Evolutionary conservation across 805 yeast genomes (phyloP).

Genomic region (Ogataea degrootiae): DNA sequence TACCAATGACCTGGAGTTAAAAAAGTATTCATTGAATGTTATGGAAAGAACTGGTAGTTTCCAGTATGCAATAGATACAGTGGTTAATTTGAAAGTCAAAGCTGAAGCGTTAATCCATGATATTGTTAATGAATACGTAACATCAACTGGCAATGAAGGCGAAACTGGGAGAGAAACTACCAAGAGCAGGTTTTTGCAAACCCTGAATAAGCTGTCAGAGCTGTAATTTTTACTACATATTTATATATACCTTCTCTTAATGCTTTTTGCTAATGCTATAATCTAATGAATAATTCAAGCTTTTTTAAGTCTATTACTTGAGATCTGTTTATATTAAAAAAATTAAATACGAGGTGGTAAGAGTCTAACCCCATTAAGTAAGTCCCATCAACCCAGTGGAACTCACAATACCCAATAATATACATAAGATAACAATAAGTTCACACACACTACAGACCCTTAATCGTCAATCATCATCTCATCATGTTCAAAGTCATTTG

Average conservation of each 20-base stretch:
- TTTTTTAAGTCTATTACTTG: too few species aligned
- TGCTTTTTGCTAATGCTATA: too few species aligned
- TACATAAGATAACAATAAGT: background rate
- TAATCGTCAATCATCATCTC: conserved; percentile 6
- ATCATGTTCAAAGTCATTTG: background rate
- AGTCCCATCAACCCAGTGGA: too few species aligned
- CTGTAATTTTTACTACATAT: background rate
- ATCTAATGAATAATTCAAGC: too few species aligned
- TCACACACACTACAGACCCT: background rate
- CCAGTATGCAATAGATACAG: conserved; percentile 31
- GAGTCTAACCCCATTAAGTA: too few species aligned
- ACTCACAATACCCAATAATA: background rate
- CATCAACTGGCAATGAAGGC: background rate
- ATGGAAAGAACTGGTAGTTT: conserved; percentile 40
- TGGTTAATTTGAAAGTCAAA: conserved; percentile 22
- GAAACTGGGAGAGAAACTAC: background rate
- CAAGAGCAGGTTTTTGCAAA: conserved; percentile 3
- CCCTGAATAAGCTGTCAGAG: conserved; percentile 8
- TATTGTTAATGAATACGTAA: conserved; percentile 10
- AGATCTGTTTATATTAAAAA: too few species aligned
- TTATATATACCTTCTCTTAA: background rate
- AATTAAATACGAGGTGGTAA: too few species aligned
- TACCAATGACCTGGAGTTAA: conserved; percentile 46
- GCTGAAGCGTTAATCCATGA: conserved; percentile 22
- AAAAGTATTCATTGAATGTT: conserved; percentile 45